These are phyloP conservation scores for Paramecium sexaurelia DNA, from an alignment of 73 alveolate species.

Conservation along the genomic window DNA sequence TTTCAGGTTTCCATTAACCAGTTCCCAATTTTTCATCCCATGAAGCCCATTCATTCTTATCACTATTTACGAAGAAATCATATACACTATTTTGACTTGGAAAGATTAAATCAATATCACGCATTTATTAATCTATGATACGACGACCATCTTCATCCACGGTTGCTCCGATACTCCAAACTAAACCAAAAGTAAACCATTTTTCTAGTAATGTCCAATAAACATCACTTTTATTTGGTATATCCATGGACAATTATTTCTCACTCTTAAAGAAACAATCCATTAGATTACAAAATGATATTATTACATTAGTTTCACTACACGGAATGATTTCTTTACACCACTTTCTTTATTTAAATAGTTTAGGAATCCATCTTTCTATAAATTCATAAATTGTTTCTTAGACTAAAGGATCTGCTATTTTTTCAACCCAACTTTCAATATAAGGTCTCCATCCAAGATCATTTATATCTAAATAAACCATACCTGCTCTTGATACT, in stretches of 20 bases:
- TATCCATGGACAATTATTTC: conserved; percentile 43
- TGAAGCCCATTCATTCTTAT: conserved; percentile 98
- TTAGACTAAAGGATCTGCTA: conserved; percentile 70
- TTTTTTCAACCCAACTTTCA: conserved; percentile 88
- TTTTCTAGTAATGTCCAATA: conserved; percentile 78
- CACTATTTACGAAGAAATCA: conserved; percentile 94
- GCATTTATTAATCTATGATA: conserved; percentile 80
- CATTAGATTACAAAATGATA: conserved; percentile 84
- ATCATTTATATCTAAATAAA: conserved; percentile 93
- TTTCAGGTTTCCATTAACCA: conserved; percentile 89
- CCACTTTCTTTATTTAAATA: conserved; percentile 77
- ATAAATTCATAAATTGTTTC: conserved; percentile 78
- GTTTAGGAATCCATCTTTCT: conserved; percentile 80
- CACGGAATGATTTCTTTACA: conserved; percentile 92
- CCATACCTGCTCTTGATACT: conserved; percentile 99
- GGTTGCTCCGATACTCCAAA: conserved; percentile 97
- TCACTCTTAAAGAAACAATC: conserved; percentile 80
- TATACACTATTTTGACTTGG: conserved; percentile 89
- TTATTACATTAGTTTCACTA: conserved; percentile 85
- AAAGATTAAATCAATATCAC: conserved; percentile 91
- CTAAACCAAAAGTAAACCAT: conserved; percentile 89
- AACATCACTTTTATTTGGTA: conserved; percentile 56
- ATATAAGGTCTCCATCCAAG: conserved; percentile 95
- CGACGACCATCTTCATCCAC: conserved; percentile 89
- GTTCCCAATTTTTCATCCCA: conserved; percentile 97